phyloP scores from a whole-genome alignment of 768 basidiomycete genomes.

The Auriscalpium microsporum region DNA sequence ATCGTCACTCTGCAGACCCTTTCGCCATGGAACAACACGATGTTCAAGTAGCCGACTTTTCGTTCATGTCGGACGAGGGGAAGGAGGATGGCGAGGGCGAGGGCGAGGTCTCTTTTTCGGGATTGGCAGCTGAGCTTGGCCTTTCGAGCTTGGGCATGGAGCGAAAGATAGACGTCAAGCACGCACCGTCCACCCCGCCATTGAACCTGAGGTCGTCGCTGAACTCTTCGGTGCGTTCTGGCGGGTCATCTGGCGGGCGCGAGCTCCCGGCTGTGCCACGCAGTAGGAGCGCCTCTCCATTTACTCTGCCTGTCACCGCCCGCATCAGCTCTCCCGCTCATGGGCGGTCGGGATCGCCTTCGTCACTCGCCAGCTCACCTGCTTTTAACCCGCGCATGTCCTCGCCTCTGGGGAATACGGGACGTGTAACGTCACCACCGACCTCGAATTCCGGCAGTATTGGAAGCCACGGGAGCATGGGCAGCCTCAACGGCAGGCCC shows the following conservation, averaged over 20 bases:
- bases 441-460: constrained; percentile 16
- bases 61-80: constrained; percentile 17
- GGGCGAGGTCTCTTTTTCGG: constrained; percentile 28
- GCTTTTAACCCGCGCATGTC: constrained; percentile 9
- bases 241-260: not conserved
- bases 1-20: constrained; percentile 21
- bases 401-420: constrained; percentile 6
- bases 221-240: not conserved
- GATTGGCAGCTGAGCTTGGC: constrained; percentile 18
- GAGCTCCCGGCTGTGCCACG: constrained; percentile 10
- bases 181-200: constrained; percentile 10
- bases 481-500: constrained; percentile 24
- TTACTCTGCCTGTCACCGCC: not conserved
- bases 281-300: constrained; percentile 9
- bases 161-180: not conserved
- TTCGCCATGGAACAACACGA: constrained; percentile 23
- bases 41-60: constrained; percentile 20
- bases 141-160: not conserved
- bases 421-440: not conserved
- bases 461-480: constrained; percentile 11
- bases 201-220: not conserved
- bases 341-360: constrained; percentile 5
- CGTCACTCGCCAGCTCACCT: constrained; percentile 4
- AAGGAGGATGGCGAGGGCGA: constrained; percentile 22
- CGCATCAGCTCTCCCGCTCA: not conserved